Conservation (phyloP, 352 stramenopile genomes). For the Phytophthora crassamura region DNA sequence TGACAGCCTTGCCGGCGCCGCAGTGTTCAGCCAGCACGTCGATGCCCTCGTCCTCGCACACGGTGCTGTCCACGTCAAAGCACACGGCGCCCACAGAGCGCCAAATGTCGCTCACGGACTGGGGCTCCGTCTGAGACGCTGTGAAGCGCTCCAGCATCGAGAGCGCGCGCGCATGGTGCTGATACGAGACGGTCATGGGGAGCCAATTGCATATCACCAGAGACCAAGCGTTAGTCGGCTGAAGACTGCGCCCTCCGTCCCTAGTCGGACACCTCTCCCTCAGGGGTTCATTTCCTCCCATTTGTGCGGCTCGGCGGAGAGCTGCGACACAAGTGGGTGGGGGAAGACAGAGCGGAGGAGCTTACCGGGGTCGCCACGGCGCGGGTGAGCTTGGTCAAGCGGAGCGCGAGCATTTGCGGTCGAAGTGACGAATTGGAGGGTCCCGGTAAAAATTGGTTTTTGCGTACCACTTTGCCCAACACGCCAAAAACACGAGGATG, state of each 20-base stretch:
- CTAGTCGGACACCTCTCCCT: not conserved
- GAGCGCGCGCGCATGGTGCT: constrained; percentile 26
- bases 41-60: constrained; percentile 98
- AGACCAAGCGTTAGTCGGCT: constrained; percentile 16
- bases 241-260: constrained; percentile 5
- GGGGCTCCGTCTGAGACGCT: constrained; percentile 21
- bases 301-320: not conserved
- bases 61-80: constrained; percentile 98
- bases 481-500: not conserved
- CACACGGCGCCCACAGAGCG: constrained; percentile 79
- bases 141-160: constrained; percentile 38
- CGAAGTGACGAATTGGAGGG: constrained; percentile 14
- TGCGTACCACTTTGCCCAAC: too few species aligned
- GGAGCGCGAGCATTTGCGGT: constrained; percentile 34
- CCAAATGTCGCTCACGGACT: constrained; percentile 59
- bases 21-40: constrained; percentile 98
- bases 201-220: constrained; percentile 3
- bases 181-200: constrained; percentile 11
- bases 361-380: constrained; percentile 30
- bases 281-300: not conserved
- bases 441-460: constrained; percentile 19
- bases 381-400: constrained; percentile 34
- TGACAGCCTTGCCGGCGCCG: constrained; percentile 94
- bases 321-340: not conserved
- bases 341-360: not conserved